phyloP scores from a whole-genome alignment of 495 filamentous ascomycete species.

The Neurospora pannonica region DNA sequence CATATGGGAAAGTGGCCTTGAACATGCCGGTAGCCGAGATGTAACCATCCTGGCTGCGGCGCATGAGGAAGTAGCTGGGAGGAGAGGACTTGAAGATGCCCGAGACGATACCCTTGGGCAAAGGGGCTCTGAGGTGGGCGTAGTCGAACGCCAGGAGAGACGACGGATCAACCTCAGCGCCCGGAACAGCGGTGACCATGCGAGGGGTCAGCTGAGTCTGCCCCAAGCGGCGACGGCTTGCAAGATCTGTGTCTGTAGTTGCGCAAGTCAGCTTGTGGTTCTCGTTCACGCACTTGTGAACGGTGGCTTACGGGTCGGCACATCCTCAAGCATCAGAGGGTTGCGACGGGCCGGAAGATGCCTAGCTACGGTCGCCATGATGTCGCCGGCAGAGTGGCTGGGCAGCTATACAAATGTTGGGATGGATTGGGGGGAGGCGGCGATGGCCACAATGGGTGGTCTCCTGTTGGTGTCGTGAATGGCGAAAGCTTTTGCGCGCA shows the following conservation, averaged over 20 bases:
- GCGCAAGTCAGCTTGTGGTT: neutral
- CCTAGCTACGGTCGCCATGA: slow-evolving; percentile 48
- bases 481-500: slow-evolving; percentile 27
- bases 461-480: neutral
- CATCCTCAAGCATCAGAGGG: slow-evolving; percentile 65
- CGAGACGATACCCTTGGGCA: slow-evolving; percentile 80
- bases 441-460: neutral
- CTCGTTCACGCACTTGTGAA: neutral
- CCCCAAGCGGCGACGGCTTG: slow-evolving; percentile 76
- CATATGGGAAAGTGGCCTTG: slow-evolving; percentile 96
- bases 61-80: slow-evolving; percentile 94
- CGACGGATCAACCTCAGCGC: slow-evolving; percentile 57
- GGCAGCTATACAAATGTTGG: neutral
- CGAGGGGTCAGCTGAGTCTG: slow-evolving; percentile 86
- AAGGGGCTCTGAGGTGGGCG: slow-evolving; percentile 82
- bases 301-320: slow-evolving; percentile 48
- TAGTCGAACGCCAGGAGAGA: slow-evolving; percentile 85
- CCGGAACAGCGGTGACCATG: slow-evolving; percentile 47
- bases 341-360: slow-evolving; percentile 62
- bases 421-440: neutral
- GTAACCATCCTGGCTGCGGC: slow-evolving; percentile 87
- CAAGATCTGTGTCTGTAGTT: slow-evolving; percentile 66
- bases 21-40: slow-evolving; percentile 98
- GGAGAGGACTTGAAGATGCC: slow-evolving; percentile 84
- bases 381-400: slow-evolving; percentile 5